phyloP scores from a whole-genome alignment of 192 early-diverging fungal genomes.

The Gryganskiella cystojenkinii region DNA sequence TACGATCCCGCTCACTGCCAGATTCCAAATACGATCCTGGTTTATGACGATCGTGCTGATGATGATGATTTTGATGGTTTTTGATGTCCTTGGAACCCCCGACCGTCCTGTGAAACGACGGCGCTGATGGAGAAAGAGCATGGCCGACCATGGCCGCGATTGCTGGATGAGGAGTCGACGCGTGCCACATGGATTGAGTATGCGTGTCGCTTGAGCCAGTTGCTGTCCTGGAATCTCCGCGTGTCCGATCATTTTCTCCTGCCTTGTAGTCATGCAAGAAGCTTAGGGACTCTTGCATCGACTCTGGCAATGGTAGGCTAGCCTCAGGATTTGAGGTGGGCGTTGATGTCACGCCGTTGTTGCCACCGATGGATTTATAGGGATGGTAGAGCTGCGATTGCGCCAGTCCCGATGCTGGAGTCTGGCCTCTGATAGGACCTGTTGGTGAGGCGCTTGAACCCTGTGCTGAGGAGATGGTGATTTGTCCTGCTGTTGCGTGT shows the following conservation, averaged over 20 bases:
- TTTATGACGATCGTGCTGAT: slow-evolving; percentile 25
- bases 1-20: slow-evolving; percentile 13
- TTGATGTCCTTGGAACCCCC: neutral
- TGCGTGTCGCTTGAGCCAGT: neutral
- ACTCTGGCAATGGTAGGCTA: slow-evolving; percentile 29
- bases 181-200: slow-evolving; percentile 32
- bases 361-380: slow-evolving; percentile 4
- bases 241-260: slow-evolving; percentile 13
- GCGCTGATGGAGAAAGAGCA: slow-evolving; percentile 31
- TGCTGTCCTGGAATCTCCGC: neutral
- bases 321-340: slow-evolving; percentile 21
- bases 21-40: neutral
- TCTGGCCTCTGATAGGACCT: slow-evolving; percentile 24
- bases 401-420: neutral
- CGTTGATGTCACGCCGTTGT: neutral
- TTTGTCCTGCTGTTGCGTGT: slow-evolving; percentile 25
- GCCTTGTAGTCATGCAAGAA: slow-evolving; percentile 46
- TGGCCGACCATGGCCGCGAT: slow-evolving; percentile 51
- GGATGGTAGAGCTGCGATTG: slow-evolving; percentile 28
- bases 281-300: slow-evolving; percentile 51
- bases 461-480: slow-evolving; percentile 27
- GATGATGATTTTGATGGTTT: too few species aligned
- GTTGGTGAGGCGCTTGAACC: slow-evolving; percentile 10
- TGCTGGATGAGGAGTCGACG: slow-evolving; percentile 45
- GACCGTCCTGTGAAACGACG: slow-evolving; percentile 27